These are phyloP conservation scores for Phytophthora kernoviae DNA, from an alignment of 352 stramenopile species.

Conservation along the genomic window DNA sequence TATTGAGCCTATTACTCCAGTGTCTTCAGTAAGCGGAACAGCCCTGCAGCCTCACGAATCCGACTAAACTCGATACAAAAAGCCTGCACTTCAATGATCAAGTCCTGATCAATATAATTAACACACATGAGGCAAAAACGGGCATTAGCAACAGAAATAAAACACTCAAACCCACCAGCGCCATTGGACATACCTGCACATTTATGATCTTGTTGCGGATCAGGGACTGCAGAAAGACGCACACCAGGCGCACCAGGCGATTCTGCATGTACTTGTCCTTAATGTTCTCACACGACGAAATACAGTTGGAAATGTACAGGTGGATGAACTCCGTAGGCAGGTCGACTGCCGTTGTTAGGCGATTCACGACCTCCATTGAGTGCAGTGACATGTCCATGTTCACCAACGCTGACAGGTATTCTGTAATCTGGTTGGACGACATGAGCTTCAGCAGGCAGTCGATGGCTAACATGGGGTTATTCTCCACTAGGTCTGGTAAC, in stretches of 20 bases:
- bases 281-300: conserved; percentile 98
- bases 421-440: conserved; percentile 92
- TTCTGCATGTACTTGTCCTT: conserved; percentile 99
- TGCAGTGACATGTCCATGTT: conserved; percentile 99
- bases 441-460: conserved; percentile 95
- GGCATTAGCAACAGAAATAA: conserved; percentile 14
- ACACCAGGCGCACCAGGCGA: conserved; percentile 97
- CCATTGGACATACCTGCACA: conserved; percentile 88
- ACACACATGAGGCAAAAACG: conserved; percentile 6
- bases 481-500: conserved; percentile 96
- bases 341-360: conserved; percentile 91
- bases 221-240: conserved; percentile 98
- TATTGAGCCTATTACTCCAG: conserved; percentile 83
- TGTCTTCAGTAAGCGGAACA: conserved; percentile 98
- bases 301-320: conserved; percentile 99
- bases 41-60: conserved; percentile 95
- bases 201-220: conserved; percentile 99
- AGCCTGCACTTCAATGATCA: conserved; percentile 98
- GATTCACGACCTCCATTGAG: conserved; percentile 98
- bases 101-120: conserved; percentile 73
- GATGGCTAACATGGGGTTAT: conserved; percentile 98
- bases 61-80: conserved; percentile 99
- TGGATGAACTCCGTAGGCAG: conserved; percentile 98
- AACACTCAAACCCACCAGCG: not conserved
- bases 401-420: conserved; percentile 97